phyloP scores from a whole-genome alignment of 257 asterid species.

The Salvia hispanica region DNA sequence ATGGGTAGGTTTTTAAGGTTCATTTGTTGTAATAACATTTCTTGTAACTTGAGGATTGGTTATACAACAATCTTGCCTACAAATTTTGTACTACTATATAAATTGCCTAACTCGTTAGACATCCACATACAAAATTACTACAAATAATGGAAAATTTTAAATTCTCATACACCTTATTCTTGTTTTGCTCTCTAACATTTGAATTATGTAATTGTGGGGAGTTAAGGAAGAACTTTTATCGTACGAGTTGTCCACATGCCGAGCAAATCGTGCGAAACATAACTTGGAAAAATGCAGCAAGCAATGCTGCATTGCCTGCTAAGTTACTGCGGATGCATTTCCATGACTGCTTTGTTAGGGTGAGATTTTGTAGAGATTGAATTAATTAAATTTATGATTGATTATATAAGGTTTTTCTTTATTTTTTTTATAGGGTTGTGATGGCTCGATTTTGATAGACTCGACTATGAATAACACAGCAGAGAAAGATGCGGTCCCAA shows the following conservation, averaged over 20 bases:
- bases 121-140: not conserved
- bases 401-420: too few species aligned
- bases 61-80: not conserved
- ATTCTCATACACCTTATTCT: not conserved
- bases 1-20: constrained; percentile 5
- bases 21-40: not conserved
- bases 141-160: constrained; percentile 4
- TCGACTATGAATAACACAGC: constrained; percentile 37
- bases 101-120: not conserved
- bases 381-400: not conserved
- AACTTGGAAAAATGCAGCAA: constrained; percentile 41
- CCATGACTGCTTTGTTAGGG: constrained; percentile 60
- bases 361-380: not conserved
- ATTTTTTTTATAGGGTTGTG: constrained; percentile 43
- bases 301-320: constrained; percentile 45
- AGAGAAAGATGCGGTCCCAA: constrained; percentile 49
- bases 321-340: constrained; percentile 53
- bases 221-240: constrained; percentile 41
- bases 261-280: constrained; percentile 41
- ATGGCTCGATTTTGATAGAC: constrained; percentile 48
- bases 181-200: constrained; percentile 26
- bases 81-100: not conserved
- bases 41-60: constrained; percentile 10
- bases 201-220: constrained; percentile 35
- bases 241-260: constrained; percentile 40